Base-by-base conservation (phyloP, 305 asterid genomes). In the Fraxinus greggii region DNA sequence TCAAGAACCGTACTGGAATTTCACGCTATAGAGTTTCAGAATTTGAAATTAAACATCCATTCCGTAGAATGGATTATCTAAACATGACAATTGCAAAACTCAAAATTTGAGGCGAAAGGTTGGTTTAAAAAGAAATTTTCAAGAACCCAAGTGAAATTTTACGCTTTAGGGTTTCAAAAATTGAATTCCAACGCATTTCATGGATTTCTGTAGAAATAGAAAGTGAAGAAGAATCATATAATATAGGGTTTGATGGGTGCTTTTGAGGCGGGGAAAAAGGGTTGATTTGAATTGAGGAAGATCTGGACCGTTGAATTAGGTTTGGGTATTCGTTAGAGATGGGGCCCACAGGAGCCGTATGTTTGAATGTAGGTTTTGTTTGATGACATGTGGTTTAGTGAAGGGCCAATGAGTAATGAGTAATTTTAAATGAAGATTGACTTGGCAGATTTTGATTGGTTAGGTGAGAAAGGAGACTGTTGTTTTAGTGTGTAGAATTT, bases 271-370 rank as follows among this genome's bases (percentile, higher is more conserved):
- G 75, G 75, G 42, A 69, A 29, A 13, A 69, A n/a, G 23, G 24
- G 24, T 17, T 69, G 75, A 69, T 69, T 69, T 69, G 75, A 29
- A 69, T 13, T 69, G 40, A 12, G 28, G 38, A 69, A 29, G 75
- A 69, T 69, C 75, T 69, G 23, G 75, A 69, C 75, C 75, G 75
- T 29, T 28, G 42, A 21, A 29, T 69, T 5, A 2, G 75, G 24
- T 31, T 69, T 29, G 24, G 40, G 40, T 69, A 69, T 29, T 31
- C 75, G 75, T 69, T 69, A 69, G 75, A 69, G 24, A 31, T 28
- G 74, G 75, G 75, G 12, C 75, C 75, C 75, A 69, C 10, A 29
- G 75, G 75, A 69, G 75, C 42, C n/a, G 75, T 69, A 21, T 69
- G 23, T 69, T 69, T 28, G 42, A 69, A 69, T 69, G 2, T 10